Base-by-base conservation (phyloP, 2,329 filamentous ascomycete species). In the Cladosporium sp. region DNA sequence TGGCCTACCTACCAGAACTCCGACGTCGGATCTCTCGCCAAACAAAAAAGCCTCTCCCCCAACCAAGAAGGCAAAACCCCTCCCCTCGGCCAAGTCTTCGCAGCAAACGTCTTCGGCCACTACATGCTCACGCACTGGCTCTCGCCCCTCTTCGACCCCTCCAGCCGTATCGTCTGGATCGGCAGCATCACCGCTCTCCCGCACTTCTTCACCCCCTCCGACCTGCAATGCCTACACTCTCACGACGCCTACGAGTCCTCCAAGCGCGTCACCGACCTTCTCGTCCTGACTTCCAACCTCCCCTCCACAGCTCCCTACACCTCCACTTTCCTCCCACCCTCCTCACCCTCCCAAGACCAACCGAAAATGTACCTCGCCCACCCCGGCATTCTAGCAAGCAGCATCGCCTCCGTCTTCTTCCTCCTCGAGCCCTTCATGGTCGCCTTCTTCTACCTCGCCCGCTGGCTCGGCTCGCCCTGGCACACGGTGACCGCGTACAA, bases 71-170 rank as follows among this genome's bases (percentile, higher is more conserved):
- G 45, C 9, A 60, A 71, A 13, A 80, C 83, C 52, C 83, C 85
- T 1, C 71, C 74, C 4, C 73, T 99, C 1, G 91, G 89, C 3
- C 79, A 89, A 58, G 83, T 96, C 15, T 99, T 97, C 67, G 86
- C 85, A 66, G 86, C 92, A 43, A 97, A 97, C 64, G 80, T 96
- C 24, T 97, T 99, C 65, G 93, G 93, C 0, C 93, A 99, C 72
- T 97, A 99, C 67, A 73, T 96, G 63, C 82, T 99, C 19, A 82
- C 82, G 13, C 91, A 96, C 67, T 83, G 85, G 63, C 78, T 97
- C 9, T 78, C 86, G 58, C 86, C 89, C 0, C 74, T 96, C 9
- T 78, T 99, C 37, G 54, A 53, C 7, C 58, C 59, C 72, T 73
- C 61, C 73, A 81, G 44, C 64, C 82, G 89, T 44, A 79, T 99